phyloP scores from a whole-genome alignment of 2,329 filamentous ascomycete genomes.

The Fusarium kyushuense region DNA sequence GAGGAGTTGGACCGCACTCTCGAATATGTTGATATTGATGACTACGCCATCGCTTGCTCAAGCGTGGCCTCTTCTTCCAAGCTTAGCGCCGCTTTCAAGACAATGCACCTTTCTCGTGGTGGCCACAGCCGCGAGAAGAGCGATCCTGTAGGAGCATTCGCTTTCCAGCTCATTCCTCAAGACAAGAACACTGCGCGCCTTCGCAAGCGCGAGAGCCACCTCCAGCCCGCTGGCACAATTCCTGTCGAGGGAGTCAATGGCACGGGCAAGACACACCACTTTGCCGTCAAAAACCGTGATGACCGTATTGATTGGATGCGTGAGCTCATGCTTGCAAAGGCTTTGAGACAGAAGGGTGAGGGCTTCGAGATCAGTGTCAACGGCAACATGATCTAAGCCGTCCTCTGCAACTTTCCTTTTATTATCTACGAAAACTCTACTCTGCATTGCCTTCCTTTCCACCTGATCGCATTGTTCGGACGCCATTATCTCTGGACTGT shows the following conservation, averaged over 20 bases:
- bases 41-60: conserved; percentile 89
- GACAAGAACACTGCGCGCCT: conserved; percentile 67
- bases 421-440: conserved; percentile 19
- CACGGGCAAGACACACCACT: conserved; percentile 89
- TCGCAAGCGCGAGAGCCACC: conserved; percentile 65
- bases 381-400: conserved; percentile 75
- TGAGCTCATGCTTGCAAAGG: conserved; percentile 91
- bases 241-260: conserved; percentile 65
- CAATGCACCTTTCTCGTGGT: conserved; percentile 72
- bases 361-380: conserved; percentile 87
- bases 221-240: conserved; percentile 51
- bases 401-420: neutral
- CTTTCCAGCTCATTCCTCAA: conserved; percentile 86
- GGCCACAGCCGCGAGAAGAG: conserved; percentile 64
- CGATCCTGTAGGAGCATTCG: conserved; percentile 75
- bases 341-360: conserved; percentile 83
- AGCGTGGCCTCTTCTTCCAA: conserved; percentile 81
- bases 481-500: conserved; percentile 1
- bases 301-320: conserved; percentile 98
- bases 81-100: conserved; percentile 88
- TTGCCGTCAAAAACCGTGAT: conserved; percentile 87
- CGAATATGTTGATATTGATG: conserved; percentile 87
- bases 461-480: conserved; percentile 6
- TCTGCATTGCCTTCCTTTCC: conserved; percentile 20
- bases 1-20: conserved; percentile 67